These are phyloP conservation scores for Dactylonectria estremocensis DNA, from an alignment of 2,329 filamentous ascomycete genomes.

Conservation along the genomic window DNA sequence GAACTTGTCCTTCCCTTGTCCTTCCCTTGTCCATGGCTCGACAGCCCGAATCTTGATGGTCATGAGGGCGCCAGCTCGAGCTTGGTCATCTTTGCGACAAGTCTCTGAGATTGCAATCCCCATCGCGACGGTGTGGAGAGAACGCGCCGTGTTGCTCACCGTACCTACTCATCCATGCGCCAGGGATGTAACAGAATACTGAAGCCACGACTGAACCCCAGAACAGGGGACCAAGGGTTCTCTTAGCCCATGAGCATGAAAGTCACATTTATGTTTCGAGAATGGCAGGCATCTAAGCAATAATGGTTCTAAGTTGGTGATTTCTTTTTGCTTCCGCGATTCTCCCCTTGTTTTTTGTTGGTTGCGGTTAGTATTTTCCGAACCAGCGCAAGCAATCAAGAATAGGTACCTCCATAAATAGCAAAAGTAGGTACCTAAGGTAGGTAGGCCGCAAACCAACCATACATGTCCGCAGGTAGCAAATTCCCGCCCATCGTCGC, in stretches of 20 bases:
- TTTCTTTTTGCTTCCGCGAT: too few species aligned
- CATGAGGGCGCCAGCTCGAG: neutral
- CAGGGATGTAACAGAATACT: neutral
- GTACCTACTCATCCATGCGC: neutral
- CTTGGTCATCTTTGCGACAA: neutral
- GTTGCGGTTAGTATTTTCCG: too few species aligned
- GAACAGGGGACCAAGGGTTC: neutral
- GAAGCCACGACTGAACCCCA: neutral
- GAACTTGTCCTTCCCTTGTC: neutral
- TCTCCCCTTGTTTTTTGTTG: too few species aligned
- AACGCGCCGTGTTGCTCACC: neutral
- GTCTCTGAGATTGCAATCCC: too few species aligned
- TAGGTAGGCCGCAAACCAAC: constrained; percentile 1
- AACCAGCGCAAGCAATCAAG: neutral
- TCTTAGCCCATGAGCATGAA: neutral
- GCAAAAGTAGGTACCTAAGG: too few species aligned
- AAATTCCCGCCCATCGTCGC: neutral
- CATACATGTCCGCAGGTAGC: neutral
- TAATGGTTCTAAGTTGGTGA: too few species aligned
- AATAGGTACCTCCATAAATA: too few species aligned
- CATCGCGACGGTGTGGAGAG: neutral
- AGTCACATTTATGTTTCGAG: neutral
- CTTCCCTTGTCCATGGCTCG: neutral
- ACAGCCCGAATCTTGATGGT: neutral
- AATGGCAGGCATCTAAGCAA: too few species aligned